Conservation (phyloP, 495 filamentous ascomycete species). For the Glarea lozoyensis region DNA sequence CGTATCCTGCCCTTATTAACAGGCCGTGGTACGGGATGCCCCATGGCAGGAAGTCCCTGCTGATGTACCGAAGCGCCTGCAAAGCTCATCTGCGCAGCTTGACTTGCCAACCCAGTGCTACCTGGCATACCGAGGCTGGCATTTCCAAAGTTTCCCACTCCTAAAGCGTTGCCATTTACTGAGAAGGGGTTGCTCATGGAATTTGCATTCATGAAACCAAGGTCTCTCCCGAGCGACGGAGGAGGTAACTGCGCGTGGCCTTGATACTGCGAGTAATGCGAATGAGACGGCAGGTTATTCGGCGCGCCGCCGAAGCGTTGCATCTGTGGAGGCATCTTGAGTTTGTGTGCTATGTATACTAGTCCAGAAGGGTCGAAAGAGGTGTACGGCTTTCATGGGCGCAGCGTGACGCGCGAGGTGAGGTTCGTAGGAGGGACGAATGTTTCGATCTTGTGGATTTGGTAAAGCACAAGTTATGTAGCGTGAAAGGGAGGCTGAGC, state of each 20-base stretch:
- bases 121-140: conserved; percentile 47
- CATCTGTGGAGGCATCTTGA: conserved; percentile 42
- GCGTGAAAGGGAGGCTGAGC: background rate
- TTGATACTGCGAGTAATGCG: conserved; percentile 42
- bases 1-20: conserved; percentile 67
- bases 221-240: conserved; percentile 49
- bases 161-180: conserved; percentile 46
- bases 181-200: conserved; percentile 62
- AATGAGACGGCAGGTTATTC: conserved; percentile 21
- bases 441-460: background rate
- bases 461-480: background rate
- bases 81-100: conserved; percentile 81
- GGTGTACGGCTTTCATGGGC: conserved; percentile 22
- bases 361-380: conserved; percentile 17
- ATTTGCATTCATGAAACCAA: conserved; percentile 54
- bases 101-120: conserved; percentile 78
- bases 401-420: conserved; percentile 13
- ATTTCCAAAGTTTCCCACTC: conserved; percentile 48
- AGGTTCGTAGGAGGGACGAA: too few relatives aligned
- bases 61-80: conserved; percentile 68
- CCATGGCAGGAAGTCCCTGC: conserved; percentile 35
- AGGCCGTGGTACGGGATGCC: conserved; percentile 26
- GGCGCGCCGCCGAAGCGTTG: conserved; percentile 38
- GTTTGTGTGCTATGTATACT: conserved; percentile 16
- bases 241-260: conserved; percentile 49